Conservation (phyloP, 257 asterid species). For the Solanum medicagineum region DNA sequence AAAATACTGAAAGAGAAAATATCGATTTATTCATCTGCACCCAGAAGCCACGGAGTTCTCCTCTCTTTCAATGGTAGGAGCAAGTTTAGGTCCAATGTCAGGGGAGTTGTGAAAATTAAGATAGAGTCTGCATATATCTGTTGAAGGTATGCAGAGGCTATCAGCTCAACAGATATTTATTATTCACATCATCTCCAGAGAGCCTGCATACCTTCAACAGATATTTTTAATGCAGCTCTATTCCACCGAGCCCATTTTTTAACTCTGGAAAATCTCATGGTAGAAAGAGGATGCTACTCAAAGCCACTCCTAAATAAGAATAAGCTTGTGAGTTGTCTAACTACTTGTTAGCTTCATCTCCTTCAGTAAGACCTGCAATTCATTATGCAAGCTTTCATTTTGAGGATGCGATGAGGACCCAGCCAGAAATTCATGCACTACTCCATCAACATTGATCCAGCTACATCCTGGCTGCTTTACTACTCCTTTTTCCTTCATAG, state of each 20-base stretch:
- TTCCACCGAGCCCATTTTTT: neutral
- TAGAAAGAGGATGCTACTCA: neutral
- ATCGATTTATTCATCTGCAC: too few relatives aligned
- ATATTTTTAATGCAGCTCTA: neutral
- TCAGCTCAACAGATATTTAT: too few relatives aligned
- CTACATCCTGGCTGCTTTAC: constrained; percentile 54
- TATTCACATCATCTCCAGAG: too few relatives aligned
- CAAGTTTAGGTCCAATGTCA: too few relatives aligned
- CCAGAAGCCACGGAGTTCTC: too few relatives aligned
- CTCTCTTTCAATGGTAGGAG: too few relatives aligned
- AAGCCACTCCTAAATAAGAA: neutral
- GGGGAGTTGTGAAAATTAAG: too few relatives aligned
- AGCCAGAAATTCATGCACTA: constrained; percentile 48
- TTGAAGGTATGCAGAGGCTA: too few relatives aligned
- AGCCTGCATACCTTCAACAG: neutral
- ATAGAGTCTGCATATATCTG: too few relatives aligned
- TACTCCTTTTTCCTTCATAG: constrained; percentile 58
- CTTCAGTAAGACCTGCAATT: constrained; percentile 29
- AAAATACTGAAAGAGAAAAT: too few relatives aligned
- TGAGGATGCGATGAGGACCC: constrained; percentile 18
- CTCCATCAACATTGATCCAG: constrained; percentile 42
- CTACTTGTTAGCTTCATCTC: constrained; percentile 28
- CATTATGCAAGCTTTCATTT: constrained; percentile 4
- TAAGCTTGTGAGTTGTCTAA: neutral
- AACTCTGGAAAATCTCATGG: neutral